Evolutionary conservation across 495 filamentous ascomycete genomes (phyloP).

Genomic region (Elaphomyces granulatus): DNA sequence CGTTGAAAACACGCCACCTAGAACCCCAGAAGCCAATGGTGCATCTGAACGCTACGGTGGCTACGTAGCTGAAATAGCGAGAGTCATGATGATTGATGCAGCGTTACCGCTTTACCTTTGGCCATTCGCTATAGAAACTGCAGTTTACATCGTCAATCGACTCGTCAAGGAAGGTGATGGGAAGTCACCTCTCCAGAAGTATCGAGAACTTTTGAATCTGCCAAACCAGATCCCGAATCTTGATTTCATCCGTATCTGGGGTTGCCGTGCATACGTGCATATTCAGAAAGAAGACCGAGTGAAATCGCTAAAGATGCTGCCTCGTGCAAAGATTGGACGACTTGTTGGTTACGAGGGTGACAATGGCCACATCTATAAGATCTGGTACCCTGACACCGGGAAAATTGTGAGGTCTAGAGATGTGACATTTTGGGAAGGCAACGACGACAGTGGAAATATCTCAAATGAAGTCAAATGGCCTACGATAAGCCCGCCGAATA

Average conservation of each 20-base stretch:
- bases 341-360: constrained; percentile 2
- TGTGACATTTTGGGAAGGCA: constrained; percentile 3
- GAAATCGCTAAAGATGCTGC: not conserved
- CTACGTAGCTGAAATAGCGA: not conserved
- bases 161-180: not conserved
- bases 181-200: not conserved
- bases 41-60: not conserved
- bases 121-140: not conserved
- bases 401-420: not conserved
- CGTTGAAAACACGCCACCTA: not conserved
- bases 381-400: constrained; percentile 1
- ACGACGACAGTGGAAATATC: not conserved
- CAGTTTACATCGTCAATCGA: not conserved
- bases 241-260: not conserved
- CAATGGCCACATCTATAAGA: constrained; percentile 1
- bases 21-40: not conserved
- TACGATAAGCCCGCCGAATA: not conserved
- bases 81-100: not conserved
- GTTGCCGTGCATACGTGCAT: not conserved
- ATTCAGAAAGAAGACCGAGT: not conserved
- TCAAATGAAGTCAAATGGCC: not conserved
- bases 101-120: not conserved
- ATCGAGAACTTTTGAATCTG: not conserved
- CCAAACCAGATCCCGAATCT: not conserved
- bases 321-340: not conserved